These are phyloP conservation scores for Barnettozyma hawaiiensis DNA, from an alignment of 1,139 yeast species.

Conservation along the genomic window DNA sequence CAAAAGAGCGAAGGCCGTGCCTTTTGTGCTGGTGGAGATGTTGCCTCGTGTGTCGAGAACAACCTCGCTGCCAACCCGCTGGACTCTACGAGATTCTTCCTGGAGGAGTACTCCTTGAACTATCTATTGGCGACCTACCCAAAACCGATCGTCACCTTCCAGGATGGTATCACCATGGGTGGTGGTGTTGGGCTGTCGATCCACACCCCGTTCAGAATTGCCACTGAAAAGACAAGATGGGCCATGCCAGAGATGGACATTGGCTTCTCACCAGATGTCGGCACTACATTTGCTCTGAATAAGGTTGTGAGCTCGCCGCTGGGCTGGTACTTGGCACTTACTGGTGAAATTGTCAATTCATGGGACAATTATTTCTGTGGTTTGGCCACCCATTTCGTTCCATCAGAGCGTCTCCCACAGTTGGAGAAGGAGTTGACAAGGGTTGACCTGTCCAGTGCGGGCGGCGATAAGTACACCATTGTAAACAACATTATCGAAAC, in stretches of 20 bases:
- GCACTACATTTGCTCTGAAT: conserved; percentile 85
- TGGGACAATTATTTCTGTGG: conserved; percentile 78
- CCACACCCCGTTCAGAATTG: conserved; percentile 92
- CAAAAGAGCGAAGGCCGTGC: conserved; percentile 62
- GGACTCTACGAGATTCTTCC: conserved; percentile 61
- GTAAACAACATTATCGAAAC: conserved; percentile 68
- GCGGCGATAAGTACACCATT: conserved; percentile 31
- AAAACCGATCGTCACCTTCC: conserved; percentile 78
- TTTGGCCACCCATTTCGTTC: conserved; percentile 84
- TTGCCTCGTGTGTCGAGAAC: conserved; percentile 62
- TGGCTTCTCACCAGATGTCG: conserved; percentile 96
- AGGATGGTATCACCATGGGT: conserved; percentile 96
- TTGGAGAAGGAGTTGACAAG: conserved; percentile 62
- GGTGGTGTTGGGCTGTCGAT: conserved; percentile 94
- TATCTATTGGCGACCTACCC: conserved; percentile 72
- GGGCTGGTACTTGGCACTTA: conserved; percentile 81
- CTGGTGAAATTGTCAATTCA: conserved; percentile 76
- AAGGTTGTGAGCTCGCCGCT: conserved; percentile 45
- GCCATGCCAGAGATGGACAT: conserved; percentile 99
- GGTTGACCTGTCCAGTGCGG: conserved; percentile 25
- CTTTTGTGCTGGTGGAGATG: conserved; percentile 93
- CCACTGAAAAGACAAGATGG: conserved; percentile 81
- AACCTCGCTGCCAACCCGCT: conserved; percentile 45
- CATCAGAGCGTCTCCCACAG: conserved; percentile 54
- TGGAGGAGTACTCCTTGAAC: conserved; percentile 75